Evolutionary conservation across 2,329 filamentous ascomycete genomes (phyloP).

Genomic region (Myriosclerotinia scirpicola): DNA sequence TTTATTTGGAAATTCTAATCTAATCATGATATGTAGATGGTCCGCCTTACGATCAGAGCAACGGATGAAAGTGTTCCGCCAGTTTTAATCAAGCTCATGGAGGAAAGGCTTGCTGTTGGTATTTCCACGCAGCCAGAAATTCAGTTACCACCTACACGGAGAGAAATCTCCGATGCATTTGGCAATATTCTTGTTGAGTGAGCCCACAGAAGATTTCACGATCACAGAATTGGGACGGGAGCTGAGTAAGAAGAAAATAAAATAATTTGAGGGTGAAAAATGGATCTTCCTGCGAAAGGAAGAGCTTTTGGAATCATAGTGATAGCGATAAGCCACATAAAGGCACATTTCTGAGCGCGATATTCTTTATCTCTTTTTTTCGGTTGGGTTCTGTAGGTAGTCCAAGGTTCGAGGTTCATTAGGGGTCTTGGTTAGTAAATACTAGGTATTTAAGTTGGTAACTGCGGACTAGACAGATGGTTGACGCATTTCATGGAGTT

Average conservation of each 20-base stretch:
- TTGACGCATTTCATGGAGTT: neutral
- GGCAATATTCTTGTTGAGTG: constrained; percentile 37
- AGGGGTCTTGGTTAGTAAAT: constrained; percentile 2
- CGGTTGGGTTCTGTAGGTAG: neutral
- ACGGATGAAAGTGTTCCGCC: constrained; percentile 87
- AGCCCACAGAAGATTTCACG: neutral
- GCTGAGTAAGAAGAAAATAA: neutral
- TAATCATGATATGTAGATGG: constrained; percentile 63
- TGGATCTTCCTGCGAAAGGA: neutral
- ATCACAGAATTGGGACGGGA: neutral
- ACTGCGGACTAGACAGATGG: neutral
- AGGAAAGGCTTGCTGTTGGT: constrained; percentile 69
- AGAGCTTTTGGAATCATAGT: neutral
- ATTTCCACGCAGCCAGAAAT: constrained; percentile 33
- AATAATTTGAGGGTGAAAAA: constrained; percentile 2
- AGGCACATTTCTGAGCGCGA: neutral
- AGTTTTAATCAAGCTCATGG: constrained; percentile 81
- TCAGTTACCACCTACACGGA: constrained; percentile 32
- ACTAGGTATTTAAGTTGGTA: neutral
- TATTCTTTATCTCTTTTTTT: neutral
- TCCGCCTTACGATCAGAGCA: constrained; percentile 87
- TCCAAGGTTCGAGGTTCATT: neutral
- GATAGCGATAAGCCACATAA: neutral
- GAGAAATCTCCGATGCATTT: constrained; percentile 41
- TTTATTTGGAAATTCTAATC: neutral